phyloP scores from a whole-genome alignment of 2,329 filamentous ascomycete species.

The Dothistroma septosporum region DNA sequence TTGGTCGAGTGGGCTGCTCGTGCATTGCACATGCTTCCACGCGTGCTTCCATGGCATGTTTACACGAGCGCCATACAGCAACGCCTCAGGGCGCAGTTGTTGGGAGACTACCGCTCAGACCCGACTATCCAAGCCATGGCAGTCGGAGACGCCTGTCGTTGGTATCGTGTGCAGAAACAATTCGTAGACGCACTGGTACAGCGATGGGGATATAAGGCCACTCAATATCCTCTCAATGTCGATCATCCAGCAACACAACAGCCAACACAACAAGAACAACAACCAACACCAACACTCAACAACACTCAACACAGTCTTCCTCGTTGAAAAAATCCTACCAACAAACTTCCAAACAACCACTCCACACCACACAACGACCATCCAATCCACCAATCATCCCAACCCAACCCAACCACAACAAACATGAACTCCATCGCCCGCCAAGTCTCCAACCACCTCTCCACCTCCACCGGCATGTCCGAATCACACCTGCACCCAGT shows the following conservation, averaged over 20 bases:
- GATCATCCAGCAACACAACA: conserved; percentile 5
- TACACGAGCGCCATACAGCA: not conserved
- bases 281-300: not conserved
- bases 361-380: too few relatives aligned
- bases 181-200: not conserved
- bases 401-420: not conserved
- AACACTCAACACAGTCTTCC: not conserved
- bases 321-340: not conserved
- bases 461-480: not conserved
- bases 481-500: not conserved
- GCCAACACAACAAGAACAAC: not conserved
- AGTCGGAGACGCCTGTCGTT: not conserved
- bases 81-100: not conserved
- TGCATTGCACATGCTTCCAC: not conserved
- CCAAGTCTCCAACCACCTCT: not conserved
- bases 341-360: not conserved
- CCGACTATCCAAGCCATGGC: not conserved
- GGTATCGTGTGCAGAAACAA: not conserved
- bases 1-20: not conserved
- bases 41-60: not conserved
- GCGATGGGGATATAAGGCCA: not conserved
- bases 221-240: not conserved
- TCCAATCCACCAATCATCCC: not conserved
- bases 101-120: not conserved
- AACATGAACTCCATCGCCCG: conserved; percentile 1